Evolutionary conservation across 2,329 filamentous ascomycete genomes (phyloP), one percentile per base, ranked within the genome.

Genomic region (Alternaria longipes): DNA sequence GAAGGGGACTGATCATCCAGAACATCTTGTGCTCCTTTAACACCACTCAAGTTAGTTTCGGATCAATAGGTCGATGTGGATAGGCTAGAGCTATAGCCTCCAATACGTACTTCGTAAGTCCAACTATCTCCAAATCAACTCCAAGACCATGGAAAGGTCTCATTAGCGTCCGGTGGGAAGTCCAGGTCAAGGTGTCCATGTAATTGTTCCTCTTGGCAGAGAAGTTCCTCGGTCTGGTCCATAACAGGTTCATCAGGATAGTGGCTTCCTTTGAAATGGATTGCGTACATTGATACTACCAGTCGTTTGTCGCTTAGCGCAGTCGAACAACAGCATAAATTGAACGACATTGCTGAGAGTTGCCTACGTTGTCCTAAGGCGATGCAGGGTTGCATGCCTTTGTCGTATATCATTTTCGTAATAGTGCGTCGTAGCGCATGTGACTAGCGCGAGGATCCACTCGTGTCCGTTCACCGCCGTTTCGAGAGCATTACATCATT

Each of bases 81-180:
- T 59, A 71, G 73, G 70, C 72, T 50, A 36, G 62, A 56, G 22
- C 58, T 58, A 67, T 18, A 68, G 73, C 74, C 71, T 65, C 66
- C 60, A 60, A 69, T 78, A 78, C 76, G 75, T 78, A 78, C 76
- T 73, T 74, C 60, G 55, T 68, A 52, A 59, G 60, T 66, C 60
- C 66, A 71, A 67, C 65, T 59, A 59, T 53, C 36, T 65, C 66
- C 63, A 64, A 65, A 54, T 51, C 56, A 62, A 20, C 50, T 42
- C 36, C 54, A 53, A 55, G 42, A 58, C 56, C 60, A 38, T 54
- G 49, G 54, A 34, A 51, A 53, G 56, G 56, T 20, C 46, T 38
- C 18, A 41, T 60, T 63, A 64, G 55, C 32, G 11, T 50, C 46
- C 46, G 24, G 14, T 24, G 32, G 46, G 3, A 7, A 38, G 34